Conservation (phyloP, 164 flowering plant genomes). For the Stephania yunnanensis region DNA sequence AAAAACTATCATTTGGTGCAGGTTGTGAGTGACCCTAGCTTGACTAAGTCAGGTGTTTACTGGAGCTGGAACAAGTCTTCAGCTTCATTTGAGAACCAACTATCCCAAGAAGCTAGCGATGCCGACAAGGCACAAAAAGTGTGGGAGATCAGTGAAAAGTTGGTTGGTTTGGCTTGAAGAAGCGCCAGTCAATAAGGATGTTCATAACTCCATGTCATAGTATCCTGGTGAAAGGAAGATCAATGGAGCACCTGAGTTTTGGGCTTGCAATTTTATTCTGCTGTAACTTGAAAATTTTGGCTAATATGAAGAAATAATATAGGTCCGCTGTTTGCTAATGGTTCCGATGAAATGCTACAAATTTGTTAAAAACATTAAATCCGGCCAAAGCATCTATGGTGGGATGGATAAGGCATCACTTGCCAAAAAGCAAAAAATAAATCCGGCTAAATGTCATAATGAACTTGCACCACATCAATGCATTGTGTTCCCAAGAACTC, state of each 20-base stretch:
- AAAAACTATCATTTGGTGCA: slow-evolving; percentile 15
- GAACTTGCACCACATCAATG: not conserved
- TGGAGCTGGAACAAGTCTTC: slow-evolving; percentile 99
- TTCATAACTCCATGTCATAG: not conserved
- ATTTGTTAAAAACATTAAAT: not conserved
- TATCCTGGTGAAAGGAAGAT: not conserved
- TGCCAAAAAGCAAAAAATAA: not conserved
- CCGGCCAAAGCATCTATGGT: not conserved
- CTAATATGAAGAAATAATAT: slow-evolving; percentile 10
- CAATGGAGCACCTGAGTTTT: not conserved
- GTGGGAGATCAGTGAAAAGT: slow-evolving; percentile 96
- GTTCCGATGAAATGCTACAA: not conserved
- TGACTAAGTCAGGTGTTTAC: slow-evolving; percentile 97
- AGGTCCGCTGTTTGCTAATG: not conserved
- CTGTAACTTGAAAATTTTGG: slow-evolving; percentile 16
- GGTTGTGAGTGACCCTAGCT: slow-evolving; percentile 92
- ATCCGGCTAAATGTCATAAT: not conserved
- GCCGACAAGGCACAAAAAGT: slow-evolving; percentile 81
- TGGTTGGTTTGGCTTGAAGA: slow-evolving; percentile 76
- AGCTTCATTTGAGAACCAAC: slow-evolving; percentile 87
- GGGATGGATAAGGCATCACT: too few relatives aligned
- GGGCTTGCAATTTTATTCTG: slow-evolving; percentile 15
- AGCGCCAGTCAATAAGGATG: not conserved
- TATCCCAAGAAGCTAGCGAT: slow-evolving; percentile 93
- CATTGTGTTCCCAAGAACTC: too few relatives aligned